Percentiles rank a stretch among this genome's conserved stretches.
Conservation (phyloP, 1,284 basidiomycete genomes). For the Heterobasidion parviporum region DNA sequence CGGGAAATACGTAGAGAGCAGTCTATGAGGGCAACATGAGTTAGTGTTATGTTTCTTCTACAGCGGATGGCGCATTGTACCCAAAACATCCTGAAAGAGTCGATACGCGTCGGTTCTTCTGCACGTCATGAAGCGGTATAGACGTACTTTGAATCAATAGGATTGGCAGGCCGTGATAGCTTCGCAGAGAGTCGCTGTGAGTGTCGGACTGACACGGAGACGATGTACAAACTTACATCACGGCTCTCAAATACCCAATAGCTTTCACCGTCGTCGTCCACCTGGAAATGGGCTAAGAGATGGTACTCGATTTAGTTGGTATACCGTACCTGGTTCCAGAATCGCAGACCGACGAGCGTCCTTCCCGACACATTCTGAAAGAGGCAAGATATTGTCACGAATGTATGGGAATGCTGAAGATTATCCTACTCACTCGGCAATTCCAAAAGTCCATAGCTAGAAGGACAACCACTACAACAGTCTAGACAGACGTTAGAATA, state of each 20-base stretch:
- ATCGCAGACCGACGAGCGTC: constrained; percentile 84
- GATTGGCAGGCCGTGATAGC: constrained; percentile 87
- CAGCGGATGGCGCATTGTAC: constrained; percentile 24
- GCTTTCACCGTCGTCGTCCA: constrained; percentile 92
- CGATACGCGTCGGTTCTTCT: constrained; percentile 5
- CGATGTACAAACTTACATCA: constrained; percentile 46
- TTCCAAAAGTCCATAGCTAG: constrained; percentile 98
- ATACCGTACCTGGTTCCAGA: constrained; percentile 82
- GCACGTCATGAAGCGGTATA: not conserved
- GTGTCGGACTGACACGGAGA: not conserved
- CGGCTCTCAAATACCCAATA: constrained; percentile 95
- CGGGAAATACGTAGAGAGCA: constrained; percentile 78
- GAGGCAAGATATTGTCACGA: constrained; percentile 1
- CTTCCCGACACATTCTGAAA: constrained; percentile 84
- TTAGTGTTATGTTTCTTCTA: not conserved
- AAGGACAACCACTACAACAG: constrained; percentile 84
- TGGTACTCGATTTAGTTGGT: not conserved
- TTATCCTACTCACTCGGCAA: constrained; percentile 55
- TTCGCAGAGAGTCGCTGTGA: constrained; percentile 21
- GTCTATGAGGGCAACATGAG: not conserved
- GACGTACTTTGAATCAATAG: constrained; percentile 76
- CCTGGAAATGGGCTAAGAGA: constrained; percentile 29
- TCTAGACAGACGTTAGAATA: constrained; percentile 35
- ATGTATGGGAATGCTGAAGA: not conserved
- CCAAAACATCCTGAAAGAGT: constrained; percentile 78